Base-by-base conservation (phyloP, 202 grass and related monocot genomes). In the Carex arenaria region DNA sequence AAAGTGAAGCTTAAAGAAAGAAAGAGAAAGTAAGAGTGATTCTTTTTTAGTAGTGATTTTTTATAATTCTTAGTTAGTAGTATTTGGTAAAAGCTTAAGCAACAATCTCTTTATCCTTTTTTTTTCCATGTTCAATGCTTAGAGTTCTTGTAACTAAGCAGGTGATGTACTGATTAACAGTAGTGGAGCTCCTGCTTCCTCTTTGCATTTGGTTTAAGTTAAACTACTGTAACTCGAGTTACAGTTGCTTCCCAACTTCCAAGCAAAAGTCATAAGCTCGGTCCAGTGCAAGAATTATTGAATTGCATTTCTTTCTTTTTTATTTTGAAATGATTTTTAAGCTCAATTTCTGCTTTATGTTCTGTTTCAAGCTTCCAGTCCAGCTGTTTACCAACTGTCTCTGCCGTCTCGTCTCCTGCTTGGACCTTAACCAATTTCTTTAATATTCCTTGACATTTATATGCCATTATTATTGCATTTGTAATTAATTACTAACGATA, bases 371-470 rank as follows among this genome's bases (percentile, higher is more conserved):
- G 38, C 36, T 81, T 65, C 61, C 78, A 61, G 31, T 40, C 38
- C 54, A 64, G 78, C 60, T 65, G 78, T 64, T 81, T 23, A 47
- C 78, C 78, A 81, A 81, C 78, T 81, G 60, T 65, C 60, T 49
- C 57, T 81, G 57, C 78, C 60, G 56, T 61, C 76, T 80, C 60
- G 56, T 61, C 76, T 80, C 2, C 11, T 80, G 19, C 31, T 80
- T 80, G 61, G 78, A 81, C 60, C 59, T 65, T 47, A 12, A 81
- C 42, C 73, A 77, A 77, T 64, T 49, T 14, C 78, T 64, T 65
- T 80, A 64, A 26, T 80, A 80, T 65, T 64, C 38, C 60, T 65
- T 64, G 78, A 81, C 61, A 81, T 64, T 64, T 81, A 81, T 81
- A n/a, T 64, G 13, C 57, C 60, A 56, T 81, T 81, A 31, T 76